Conservation (phyloP, 176 grass and related monocot genomes). For the Carex littledalei region DNA sequence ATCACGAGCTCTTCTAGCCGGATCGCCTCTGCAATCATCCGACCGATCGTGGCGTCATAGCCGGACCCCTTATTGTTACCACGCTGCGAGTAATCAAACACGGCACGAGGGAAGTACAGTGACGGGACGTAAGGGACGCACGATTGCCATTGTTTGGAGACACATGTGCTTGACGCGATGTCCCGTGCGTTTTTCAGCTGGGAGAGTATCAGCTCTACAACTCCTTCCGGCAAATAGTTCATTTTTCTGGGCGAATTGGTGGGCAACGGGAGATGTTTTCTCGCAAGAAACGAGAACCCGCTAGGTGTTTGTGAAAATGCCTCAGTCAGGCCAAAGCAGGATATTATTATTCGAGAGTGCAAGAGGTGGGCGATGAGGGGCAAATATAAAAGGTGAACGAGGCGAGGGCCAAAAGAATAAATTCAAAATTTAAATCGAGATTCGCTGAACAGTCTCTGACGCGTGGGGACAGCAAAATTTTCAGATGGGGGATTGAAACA, state of each 20-base stretch:
- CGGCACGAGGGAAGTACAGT: slow-evolving; percentile 80
- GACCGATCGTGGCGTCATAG: slow-evolving; percentile 57
- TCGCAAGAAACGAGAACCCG: background rate
- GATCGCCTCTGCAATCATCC: slow-evolving; percentile 50
- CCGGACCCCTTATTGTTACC: background rate
- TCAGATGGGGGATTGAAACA: background rate
- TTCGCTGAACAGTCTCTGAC: background rate
- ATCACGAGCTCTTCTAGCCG: slow-evolving; percentile 73
- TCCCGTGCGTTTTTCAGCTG: slow-evolving; percentile 74
- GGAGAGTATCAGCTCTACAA: slow-evolving; percentile 74
- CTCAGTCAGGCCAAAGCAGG: background rate
- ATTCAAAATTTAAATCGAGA: slow-evolving; percentile 35
- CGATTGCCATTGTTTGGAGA: slow-evolving; percentile 72
- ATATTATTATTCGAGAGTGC: background rate
- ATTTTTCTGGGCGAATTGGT: slow-evolving; percentile 18
- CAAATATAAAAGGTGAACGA: background rate
- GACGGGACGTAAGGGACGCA: slow-evolving; percentile 74
- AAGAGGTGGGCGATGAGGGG: background rate
- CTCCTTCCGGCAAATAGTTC: slow-evolving; percentile 69
- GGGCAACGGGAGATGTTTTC: background rate
- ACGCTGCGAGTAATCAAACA: slow-evolving; percentile 36
- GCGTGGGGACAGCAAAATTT: background rate
- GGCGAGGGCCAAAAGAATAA: background rate
- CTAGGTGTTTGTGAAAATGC: slow-evolving; percentile 18
- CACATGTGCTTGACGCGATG: slow-evolving; percentile 64